Percentiles rank a stretch among this genome's conserved stretches.
Conservation (phyloP, 1,139 yeast species). For the Suhomyces atakaporum region DNA sequence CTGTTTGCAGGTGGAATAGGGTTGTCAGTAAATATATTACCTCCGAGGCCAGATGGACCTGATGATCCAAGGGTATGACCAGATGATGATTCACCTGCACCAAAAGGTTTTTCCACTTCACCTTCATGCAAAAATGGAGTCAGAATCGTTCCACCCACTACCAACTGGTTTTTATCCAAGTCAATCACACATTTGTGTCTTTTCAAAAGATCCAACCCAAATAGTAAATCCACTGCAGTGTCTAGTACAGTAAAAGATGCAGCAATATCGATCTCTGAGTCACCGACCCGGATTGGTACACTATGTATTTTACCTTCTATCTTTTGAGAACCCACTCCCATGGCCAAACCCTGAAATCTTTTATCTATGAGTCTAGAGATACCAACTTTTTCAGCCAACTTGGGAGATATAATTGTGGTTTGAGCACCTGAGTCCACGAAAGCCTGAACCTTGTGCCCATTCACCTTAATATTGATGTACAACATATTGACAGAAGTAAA, state of each 20-base stretch:
- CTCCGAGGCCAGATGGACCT: slow-evolving; percentile 30
- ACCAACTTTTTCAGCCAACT: slow-evolving; percentile 72
- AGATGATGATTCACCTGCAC: not conserved
- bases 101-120: slow-evolving; percentile 33
- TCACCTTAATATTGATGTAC: slow-evolving; percentile 73
- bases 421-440: slow-evolving; percentile 98
- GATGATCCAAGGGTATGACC: slow-evolving; percentile 10
- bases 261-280: slow-evolving; percentile 52
- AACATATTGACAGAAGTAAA: slow-evolving; percentile 84
- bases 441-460: slow-evolving; percentile 81
- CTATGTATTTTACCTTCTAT: slow-evolving; percentile 86
- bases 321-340: slow-evolving; percentile 85
- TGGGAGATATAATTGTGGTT: slow-evolving; percentile 76
- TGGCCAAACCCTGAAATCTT: slow-evolving; percentile 78
- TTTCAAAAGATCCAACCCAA: slow-evolving; percentile 80
- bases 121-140: slow-evolving; percentile 72
- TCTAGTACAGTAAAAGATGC: slow-evolving; percentile 85
- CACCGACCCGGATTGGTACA: slow-evolving; percentile 81
- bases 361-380: slow-evolving; percentile 75
- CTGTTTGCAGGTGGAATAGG: slow-evolving; percentile 11
- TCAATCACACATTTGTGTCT: slow-evolving; percentile 86
- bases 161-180: slow-evolving; percentile 63
- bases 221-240: slow-evolving; percentile 64
- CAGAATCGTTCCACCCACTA: slow-evolving; percentile 67
- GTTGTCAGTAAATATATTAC: slow-evolving; percentile 35